A percentile compares a stretch with the other conserved stretches of the same genome.
phyloP scores from a whole-genome alignment of 345 rosid genomes.

The Eutrema heterophyllum region DNA sequence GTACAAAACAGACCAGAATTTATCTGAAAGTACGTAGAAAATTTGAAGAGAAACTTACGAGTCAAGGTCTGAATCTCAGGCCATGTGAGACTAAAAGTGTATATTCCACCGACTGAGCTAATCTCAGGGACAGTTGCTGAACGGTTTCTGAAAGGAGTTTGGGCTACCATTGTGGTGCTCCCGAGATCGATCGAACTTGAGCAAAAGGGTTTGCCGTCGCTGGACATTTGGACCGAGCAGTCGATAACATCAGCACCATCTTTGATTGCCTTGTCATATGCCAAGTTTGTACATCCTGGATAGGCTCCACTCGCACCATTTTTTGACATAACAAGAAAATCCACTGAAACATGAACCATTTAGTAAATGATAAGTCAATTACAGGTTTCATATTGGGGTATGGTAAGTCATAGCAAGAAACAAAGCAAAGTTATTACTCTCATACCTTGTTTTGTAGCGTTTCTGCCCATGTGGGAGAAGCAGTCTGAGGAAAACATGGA shows the following conservation, averaged over 20 bases:
- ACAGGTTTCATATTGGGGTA: neutral
- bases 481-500: constrained; percentile 49
- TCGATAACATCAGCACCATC: constrained; percentile 77
- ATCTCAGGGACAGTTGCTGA: constrained; percentile 42
- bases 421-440: neutral
- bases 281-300: constrained; percentile 81
- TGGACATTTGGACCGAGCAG: constrained; percentile 85
- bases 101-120: constrained; percentile 35
- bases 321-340: constrained; percentile 53
- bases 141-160: constrained; percentile 33
- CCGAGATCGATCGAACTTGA: constrained; percentile 53
- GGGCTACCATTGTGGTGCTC: constrained; percentile 38
- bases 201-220: constrained; percentile 72
- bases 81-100: constrained; percentile 68
- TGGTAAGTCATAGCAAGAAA: neutral
- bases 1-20: neutral
- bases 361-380: neutral
- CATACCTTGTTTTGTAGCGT: constrained; percentile 59
- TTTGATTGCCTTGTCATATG: constrained; percentile 59
- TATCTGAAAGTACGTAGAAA: neutral
- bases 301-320: constrained; percentile 94
- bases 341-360: constrained; percentile 36
- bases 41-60: constrained; percentile 43
- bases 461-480: constrained; percentile 55
- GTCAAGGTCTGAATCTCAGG: constrained; percentile 47